Evolutionary conservation across 345 rosid genomes (phyloP), one percentile per base, ranked within the genome.

Genomic region (Leavenworthia alabamica): DNA sequence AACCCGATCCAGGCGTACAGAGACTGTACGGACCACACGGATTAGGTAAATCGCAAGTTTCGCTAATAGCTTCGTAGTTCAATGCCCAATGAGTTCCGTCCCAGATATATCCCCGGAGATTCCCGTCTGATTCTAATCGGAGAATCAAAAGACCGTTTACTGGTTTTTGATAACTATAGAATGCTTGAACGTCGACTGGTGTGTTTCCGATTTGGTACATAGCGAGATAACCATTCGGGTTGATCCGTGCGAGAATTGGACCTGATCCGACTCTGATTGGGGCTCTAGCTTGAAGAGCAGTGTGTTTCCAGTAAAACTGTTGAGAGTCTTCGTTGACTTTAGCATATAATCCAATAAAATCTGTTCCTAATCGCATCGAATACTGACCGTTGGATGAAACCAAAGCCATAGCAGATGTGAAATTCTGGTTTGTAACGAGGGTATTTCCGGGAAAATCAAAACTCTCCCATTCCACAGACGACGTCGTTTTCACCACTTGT

Each of bases 41-140:
- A 47, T 72, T 74, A 0, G 98, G 93, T 24, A 93, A 63, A 67
- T 86, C 86, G 26, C 99, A 87, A 10, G 60, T 60, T 16, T 81
- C 81, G 2, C 72, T 26, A 7, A 92, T 83, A 0, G 99, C 96
- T 55, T 78, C 82, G 64, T 86, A 89, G 40, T 85, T 81, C 73
- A 78, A 13, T 3, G 66, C 67, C 96, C 91, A 89, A 1, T 57
- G 60, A 46, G 83, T 61, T 11, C 89, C 89, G 9, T 75, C 81
- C 91, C 86, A 82, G 8, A 73, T 78, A 58, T 86, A 82, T 0
- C 84, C 96, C 40, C 80, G 81, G 28, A 89, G 85, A 50, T 93
- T 86, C 23, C 97, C 96, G 77, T 85, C 97, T 32, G 75, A 33
- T 62, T 89, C 97, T 40, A 93, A 39, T 47, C 91, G 86, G 75